Evolutionary conservation across 108 stramenopile genomes (phyloP).

Genomic region (Conticribra weissflogii): DNA sequence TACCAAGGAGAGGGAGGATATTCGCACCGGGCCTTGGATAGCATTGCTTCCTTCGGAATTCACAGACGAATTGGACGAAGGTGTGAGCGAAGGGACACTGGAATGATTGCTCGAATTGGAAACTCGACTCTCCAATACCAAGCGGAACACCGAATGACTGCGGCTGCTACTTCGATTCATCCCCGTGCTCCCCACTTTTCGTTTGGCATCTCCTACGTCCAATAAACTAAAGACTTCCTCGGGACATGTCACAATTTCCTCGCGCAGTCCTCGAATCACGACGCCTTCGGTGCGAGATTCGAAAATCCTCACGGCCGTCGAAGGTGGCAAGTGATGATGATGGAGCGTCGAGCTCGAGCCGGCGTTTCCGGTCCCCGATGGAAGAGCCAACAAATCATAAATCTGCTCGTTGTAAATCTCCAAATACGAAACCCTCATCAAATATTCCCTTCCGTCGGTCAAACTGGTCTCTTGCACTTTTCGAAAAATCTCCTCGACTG

Average conservation of each 20-base stretch:
- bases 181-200: conserved; percentile 88
- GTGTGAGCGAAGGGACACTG: conserved; percentile 1
- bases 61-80: conserved; percentile 38
- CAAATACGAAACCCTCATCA: conserved; percentile 87
- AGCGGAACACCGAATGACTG: conserved; percentile 89
- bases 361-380: not conserved
- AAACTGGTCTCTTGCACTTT: conserved; percentile 42
- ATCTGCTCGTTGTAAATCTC: conserved; percentile 97
- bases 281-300: conserved; percentile 81
- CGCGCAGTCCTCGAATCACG: conserved; percentile 83
- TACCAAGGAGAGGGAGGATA: conserved; percentile 73
- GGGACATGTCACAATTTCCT: conserved; percentile 84
- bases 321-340: conserved; percentile 34
- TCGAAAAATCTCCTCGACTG: conserved; percentile 68
- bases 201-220: conserved; percentile 71
- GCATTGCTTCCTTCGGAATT: conserved; percentile 23
- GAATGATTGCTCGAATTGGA: not conserved
- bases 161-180: conserved; percentile 91
- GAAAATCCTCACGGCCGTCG: conserved; percentile 61
- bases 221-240: conserved; percentile 86
- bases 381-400: conserved; percentile 79
- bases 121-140: conserved; percentile 83
- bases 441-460: conserved; percentile 57
- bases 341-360: conserved; percentile 8
- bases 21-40: conserved; percentile 50